Base-by-base conservation (phyloP, 106 monocot genomes). In the Agapanthus africanus region DNA sequence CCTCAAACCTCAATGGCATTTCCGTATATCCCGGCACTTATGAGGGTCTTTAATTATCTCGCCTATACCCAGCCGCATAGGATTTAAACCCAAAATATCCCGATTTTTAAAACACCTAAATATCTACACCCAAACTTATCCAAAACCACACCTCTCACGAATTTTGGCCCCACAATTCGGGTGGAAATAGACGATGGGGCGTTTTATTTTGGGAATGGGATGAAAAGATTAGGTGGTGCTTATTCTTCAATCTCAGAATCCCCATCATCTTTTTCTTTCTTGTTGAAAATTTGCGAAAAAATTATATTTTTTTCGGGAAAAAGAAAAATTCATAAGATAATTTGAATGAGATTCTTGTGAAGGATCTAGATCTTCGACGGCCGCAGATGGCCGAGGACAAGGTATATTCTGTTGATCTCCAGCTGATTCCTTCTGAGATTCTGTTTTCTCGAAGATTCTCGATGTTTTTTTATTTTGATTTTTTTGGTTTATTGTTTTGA, bases 341-440 rank as follows among this genome's bases (percentile, higher is more conserved):
- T 19, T 6, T 6, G 52, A 57, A 57, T 57, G 56, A 57, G 56
- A 57, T 57, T 57, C 56, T 31, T 30, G 56, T 31, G 56, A 57
- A 13, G 13, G 16, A 30, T 57, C 15, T 57, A 14, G 56, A 57
- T 57, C 31, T 30, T 7, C 31, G 56, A 3, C 56, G 30, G 56
- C 56, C 56, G 9, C 1, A 3, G 56, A 57, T 57, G 56, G 56
- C 56, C 30, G 56, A 57, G 2, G 56, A 57, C 27, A 57, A 57
- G 56, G 56, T 57, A 30, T 57, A 30, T 57, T 57, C 56, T 30
- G 56, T 57, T 13, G 56, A 31, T 57, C 30, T 14, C 30, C 2
- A 4, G 56, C 56, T 11, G 56, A 30, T 57, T 57, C 56, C 31
- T 13, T 57, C 31, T 4, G 1, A 14, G 30, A 15, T 57, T 57